phyloP scores from a whole-genome alignment of 2,329 filamentous ascomycete genomes.

The Fusarium chuoi region DNA sequence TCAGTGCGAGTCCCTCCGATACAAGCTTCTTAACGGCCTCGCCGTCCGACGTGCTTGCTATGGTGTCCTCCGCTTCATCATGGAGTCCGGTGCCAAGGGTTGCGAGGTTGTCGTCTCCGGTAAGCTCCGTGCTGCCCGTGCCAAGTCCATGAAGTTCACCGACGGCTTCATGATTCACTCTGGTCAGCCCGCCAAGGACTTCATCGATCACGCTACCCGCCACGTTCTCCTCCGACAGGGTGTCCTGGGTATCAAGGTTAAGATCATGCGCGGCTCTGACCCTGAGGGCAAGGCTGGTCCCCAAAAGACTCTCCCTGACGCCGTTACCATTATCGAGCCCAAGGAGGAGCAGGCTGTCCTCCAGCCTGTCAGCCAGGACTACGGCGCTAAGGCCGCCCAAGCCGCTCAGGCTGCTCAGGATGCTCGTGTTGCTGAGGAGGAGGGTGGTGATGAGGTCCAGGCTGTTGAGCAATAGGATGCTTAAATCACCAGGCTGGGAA shows the following conservation, averaged over 20 bases:
- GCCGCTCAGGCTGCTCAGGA: slow-evolving; percentile 72
- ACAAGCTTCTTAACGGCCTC: slow-evolving; percentile 99
- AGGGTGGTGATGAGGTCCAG: slow-evolving; percentile 65
- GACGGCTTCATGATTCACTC: slow-evolving; percentile 99
- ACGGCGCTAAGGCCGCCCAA: slow-evolving; percentile 87
- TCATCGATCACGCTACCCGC: slow-evolving; percentile 98
- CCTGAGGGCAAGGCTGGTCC: slow-evolving; percentile 99
- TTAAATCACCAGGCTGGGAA: slow-evolving; percentile 37
- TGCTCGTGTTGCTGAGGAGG: slow-evolving; percentile 68
- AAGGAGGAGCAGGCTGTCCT: slow-evolving; percentile 98
- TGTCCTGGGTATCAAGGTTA: slow-evolving; percentile 99
- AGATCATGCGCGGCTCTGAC: slow-evolving; percentile 99
- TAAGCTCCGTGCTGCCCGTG: slow-evolving; percentile 98
- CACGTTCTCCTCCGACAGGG: slow-evolving; percentile 99
- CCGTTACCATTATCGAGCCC: slow-evolving; percentile 99
- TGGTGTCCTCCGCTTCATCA: slow-evolving; percentile 99
- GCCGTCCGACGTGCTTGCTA: slow-evolving; percentile 99
- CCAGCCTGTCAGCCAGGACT: slow-evolving; percentile 97
- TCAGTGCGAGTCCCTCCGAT: slow-evolving; percentile 99
- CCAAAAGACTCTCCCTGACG: slow-evolving; percentile 96
- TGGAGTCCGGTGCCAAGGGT: slow-evolving; percentile 99
- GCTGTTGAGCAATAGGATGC: slow-evolving; percentile 55
- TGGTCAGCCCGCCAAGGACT: slow-evolving; percentile 98
- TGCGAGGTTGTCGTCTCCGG: slow-evolving; percentile 99
- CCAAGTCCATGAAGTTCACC: slow-evolving; percentile 99